Percentiles rank a stretch among this genome's conserved stretches.
These are phyloP conservation scores for Besnoitia besnoiti DNA, from an alignment of 169 alveolate species.

Conservation along the genomic window DNA sequence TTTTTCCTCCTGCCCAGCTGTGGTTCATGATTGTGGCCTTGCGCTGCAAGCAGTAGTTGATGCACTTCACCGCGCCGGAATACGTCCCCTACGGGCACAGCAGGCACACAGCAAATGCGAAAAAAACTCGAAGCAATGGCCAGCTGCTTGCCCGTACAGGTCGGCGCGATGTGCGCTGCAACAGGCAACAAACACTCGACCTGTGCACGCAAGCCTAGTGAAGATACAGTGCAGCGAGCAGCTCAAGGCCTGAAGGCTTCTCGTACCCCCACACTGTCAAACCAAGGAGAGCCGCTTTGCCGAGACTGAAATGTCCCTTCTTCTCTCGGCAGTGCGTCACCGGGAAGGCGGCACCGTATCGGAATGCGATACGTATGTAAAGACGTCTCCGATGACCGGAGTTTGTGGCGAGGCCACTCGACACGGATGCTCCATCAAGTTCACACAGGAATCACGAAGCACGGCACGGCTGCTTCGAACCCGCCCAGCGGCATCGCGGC, in stretches of 20 bases:
- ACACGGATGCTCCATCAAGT: too few species aligned
- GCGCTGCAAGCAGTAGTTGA: background rate
- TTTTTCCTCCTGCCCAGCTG: background rate
- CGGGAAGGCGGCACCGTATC: too few species aligned
- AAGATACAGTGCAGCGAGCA: background rate
- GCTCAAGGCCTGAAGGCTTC: background rate
- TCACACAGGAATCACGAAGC: too few species aligned
- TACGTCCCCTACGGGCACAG: background rate
- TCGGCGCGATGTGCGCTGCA: background rate
- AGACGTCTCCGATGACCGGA: background rate
- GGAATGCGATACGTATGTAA: too few species aligned
- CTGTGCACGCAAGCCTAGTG: background rate
- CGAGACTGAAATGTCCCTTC: too few species aligned
- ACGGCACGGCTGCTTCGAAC: background rate
- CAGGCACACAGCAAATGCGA: background rate
- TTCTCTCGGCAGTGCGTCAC: too few species aligned
- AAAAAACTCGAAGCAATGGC: too few species aligned
- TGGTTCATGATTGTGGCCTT: background rate
- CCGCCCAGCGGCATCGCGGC: background rate
- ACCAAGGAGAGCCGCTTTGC: too few species aligned
- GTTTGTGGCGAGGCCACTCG: background rate
- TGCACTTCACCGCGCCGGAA: background rate
- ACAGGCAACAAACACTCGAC: background rate
- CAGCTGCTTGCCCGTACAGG: background rate
- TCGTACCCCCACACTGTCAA: background rate